Evolutionary conservation across 768 basidiomycete genomes (phyloP), one percentile per base, ranked within the genome.

Genomic region (Rhizopogon rudus): DNA sequence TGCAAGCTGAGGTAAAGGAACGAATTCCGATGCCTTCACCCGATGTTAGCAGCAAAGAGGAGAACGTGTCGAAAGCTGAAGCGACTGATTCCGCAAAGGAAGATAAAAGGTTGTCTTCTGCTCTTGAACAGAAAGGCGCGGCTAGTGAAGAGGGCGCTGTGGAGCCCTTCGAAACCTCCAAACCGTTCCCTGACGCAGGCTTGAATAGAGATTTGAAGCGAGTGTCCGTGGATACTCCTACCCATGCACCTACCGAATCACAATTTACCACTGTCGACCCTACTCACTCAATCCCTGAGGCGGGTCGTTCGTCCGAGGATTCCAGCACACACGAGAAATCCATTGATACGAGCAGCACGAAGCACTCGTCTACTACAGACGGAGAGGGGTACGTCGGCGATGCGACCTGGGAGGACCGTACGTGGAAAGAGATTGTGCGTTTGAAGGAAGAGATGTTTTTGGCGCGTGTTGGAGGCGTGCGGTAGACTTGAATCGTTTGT

Each of bases 391-490:
- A 80, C 56, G 76, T 89, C 28, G 80, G 83, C 13, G 81, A 88
- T 44, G 71, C 77, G 29, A 88, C 86, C 4, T 93, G 92, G 91
- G 91, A 93, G 68, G 91, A 93, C 66, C 77, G 84, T 50, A 84
- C 87, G 17, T 93, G 91, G 90, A 87, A 85, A 63, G 88, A 91
- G 71, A 66, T 94, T 17, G 76, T 83, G 16, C 77, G 77, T 43
- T 67, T 94, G 59, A 81, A 83, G 56, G 89, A 93, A 67, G 86
- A 88, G 42, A 88, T 93, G 88, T 93, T 89, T 67, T 93, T 84
- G 87, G 87, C 91, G 20, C 73, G 92, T 52, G 70, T 91, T 45
- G 91, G 91, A 0, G 83, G 78, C 6, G 52, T 74, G 51, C 69
- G 71, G 55, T 71, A 60, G 63, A 37, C 39, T 29, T 33, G 31